Percentiles rank a stretch among this genome's conserved stretches.
Evolutionary conservation across 352 stramenopile genomes (phyloP).

Genomic region (Globisporangium acanthophoron): DNA sequence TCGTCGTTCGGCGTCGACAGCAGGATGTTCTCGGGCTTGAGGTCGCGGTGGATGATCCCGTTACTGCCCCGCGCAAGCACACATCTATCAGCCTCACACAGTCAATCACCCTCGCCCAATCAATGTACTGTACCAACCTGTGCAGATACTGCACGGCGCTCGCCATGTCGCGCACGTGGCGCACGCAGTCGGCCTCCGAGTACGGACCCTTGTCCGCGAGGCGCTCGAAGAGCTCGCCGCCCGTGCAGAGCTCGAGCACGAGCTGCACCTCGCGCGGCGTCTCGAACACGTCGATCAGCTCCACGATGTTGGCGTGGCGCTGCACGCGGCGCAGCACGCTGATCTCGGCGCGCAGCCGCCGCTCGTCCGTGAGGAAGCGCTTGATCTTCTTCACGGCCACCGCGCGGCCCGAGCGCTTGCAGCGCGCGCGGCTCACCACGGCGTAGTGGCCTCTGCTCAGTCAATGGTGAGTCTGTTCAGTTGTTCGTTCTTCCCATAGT

Average conservation of each 20-base stretch:
- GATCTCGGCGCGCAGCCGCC: conserved; percentile 59
- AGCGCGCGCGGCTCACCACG: conserved; percentile 51
- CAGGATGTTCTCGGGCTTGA: conserved; percentile 91
- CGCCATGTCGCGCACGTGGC: conserved; percentile 67
- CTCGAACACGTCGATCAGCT: conserved; percentile 79
- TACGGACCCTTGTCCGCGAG: conserved; percentile 77
- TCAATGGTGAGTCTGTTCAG: too few relatives aligned
- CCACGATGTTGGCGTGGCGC: conserved; percentile 70
- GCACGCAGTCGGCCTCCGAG: conserved; percentile 75
- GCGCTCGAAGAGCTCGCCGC: conserved; percentile 77
- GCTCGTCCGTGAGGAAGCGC: conserved; percentile 69
- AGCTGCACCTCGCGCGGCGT: conserved; percentile 70
- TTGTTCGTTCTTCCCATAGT: too few relatives aligned
- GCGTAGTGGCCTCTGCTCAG: conserved; percentile 58
- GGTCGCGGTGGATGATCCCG: conserved; percentile 85
- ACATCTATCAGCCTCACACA: too few relatives aligned
- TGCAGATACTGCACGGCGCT: conserved; percentile 70
- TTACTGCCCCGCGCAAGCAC: conserved; percentile 29
- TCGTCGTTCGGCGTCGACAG: conserved; percentile 63
- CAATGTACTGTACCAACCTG: conserved; percentile 19
- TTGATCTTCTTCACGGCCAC: conserved; percentile 86
- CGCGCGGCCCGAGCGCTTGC: conserved; percentile 33
- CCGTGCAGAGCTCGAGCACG: conserved; percentile 77
- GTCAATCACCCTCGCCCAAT: background rate
- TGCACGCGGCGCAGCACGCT: conserved; percentile 47